These are phyloP conservation scores for Colletotrichum nymphaeae DNA, from an alignment of 2,329 filamentous ascomycete genomes.

Conservation along the genomic window DNA sequence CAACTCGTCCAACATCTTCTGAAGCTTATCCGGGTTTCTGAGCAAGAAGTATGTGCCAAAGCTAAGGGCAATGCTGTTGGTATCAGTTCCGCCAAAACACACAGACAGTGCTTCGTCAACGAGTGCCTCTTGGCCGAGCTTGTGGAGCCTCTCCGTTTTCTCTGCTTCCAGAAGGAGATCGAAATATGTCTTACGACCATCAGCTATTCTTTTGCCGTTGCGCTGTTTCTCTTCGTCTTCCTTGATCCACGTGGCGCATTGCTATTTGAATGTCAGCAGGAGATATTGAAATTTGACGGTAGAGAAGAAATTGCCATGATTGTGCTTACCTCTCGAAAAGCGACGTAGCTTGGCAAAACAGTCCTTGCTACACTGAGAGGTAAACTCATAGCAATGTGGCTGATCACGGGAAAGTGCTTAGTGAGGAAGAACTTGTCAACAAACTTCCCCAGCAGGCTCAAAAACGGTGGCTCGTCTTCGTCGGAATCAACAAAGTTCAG, in stretches of 20 bases:
- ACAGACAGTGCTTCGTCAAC: neutral
- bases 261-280: neutral
- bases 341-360: neutral
- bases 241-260: neutral
- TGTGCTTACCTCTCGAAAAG: neutral
- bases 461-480: neutral
- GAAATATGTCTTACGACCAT: neutral
- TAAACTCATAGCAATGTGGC: neutral
- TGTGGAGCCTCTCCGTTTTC: neutral
- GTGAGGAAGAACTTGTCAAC: neutral
- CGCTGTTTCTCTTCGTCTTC: neutral
- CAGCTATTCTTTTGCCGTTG: neutral
- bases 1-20: neutral
- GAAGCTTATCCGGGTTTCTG: neutral
- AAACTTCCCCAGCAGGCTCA: neutral
- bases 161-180: neutral
- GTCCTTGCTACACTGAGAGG: neutral
- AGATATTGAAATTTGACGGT: too few species aligned
- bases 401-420: neutral
- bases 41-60: neutral
- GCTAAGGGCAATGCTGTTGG: neutral
- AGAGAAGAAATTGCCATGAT: neutral
- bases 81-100: neutral
- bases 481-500: neutral
- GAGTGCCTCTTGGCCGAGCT: neutral